Base-by-base conservation (phyloP, 306 rosid species). In the Quercus wislizeni region DNA sequence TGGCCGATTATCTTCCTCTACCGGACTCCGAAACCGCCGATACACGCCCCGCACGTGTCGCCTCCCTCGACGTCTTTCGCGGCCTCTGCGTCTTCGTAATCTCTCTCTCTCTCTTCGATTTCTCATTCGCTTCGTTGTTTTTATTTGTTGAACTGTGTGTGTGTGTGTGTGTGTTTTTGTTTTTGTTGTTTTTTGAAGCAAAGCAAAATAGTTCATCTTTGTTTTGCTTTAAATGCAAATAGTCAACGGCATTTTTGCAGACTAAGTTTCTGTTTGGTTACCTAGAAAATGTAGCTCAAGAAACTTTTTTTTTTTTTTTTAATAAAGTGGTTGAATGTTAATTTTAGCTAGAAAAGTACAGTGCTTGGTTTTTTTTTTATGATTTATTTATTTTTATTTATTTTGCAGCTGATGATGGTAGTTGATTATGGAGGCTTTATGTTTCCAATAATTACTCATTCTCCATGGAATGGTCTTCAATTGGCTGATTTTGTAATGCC, bases 401-500 rank as follows among this genome's bases (percentile, higher is more conserved):
- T 18, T 62, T 76, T 80, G 31, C 87, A 94, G 98, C 87, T 94
- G 86, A 94, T 94, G 98, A 87, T 94, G 52, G 33, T 92, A 57
- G 97, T 92, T 31, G 97, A 94, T 80, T 92, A 92, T 63, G 97
- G 89, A 0, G 97, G 91, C 23, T 82, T 94, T 19, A 30, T 91
- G 76, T 78, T 88, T 69, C 97, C 98, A n/a, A 28, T 82, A 70
- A 91, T 94, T 13, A 61, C 92, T 55, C 98, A 94, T 85, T 86
- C 89, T 10, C 92, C 94, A 0, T 94, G 97, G 98, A 90, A 90
- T 74, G 97, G 97, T 17, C 55, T 91, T 76, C 98, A 71, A 69
- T 83, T 94, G 81, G 98, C 98, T 1, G 98, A 94, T 86, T 57
- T 91, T 63, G 94, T 94, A 35, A 88, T 94, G 97, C 98, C 98